Percentiles rank a stretch among this genome's conserved stretches.
phyloP scores from a whole-genome alignment of 495 filamentous ascomycete species.

The Cetradonia linearis region DNA sequence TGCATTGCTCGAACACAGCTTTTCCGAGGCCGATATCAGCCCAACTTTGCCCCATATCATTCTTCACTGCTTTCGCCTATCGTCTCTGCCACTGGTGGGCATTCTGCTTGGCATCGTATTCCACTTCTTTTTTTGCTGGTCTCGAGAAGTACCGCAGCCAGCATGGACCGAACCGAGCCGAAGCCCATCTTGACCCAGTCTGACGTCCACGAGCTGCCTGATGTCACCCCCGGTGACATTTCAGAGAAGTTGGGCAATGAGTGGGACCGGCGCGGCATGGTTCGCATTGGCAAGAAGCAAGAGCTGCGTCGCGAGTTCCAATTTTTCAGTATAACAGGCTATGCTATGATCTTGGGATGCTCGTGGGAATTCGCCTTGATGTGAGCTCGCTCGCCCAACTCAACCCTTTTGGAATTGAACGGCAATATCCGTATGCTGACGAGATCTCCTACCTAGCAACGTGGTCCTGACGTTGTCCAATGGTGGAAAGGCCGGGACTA shows the following conservation, averaged over 20 bases:
- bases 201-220: constrained; percentile 14
- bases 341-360: constrained; percentile 24
- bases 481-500: constrained; percentile 22
- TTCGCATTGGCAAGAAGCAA: not conserved
- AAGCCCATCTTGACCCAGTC: constrained; percentile 11
- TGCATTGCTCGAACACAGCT: constrained; percentile 13
- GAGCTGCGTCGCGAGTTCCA: constrained; percentile 20
- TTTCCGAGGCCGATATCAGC: constrained; percentile 6
- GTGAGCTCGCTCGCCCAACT: constrained; percentile 11
- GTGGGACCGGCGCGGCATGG: constrained; percentile 18
- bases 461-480: constrained; percentile 21
- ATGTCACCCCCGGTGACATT: constrained; percentile 18
- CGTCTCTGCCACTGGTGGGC: constrained; percentile 5
- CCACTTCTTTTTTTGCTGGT: not conserved
- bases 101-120: constrained; percentile 10
- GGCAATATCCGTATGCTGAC: constrained; percentile 14
- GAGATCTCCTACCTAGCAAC: constrained; percentile 16
- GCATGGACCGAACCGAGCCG: constrained; percentile 15
- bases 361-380: constrained; percentile 24
- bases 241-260: constrained; percentile 19
- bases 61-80: not conserved
- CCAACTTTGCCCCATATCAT: not conserved
- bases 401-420: not conserved
- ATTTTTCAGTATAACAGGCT: constrained; percentile 24
- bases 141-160: constrained; percentile 3